A percentile compares a stretch with the other conserved stretches of the same genome.
phyloP scores from a whole-genome alignment of 2,329 filamentous ascomycete genomes.

The Tolypocladium nubicola region DNA sequence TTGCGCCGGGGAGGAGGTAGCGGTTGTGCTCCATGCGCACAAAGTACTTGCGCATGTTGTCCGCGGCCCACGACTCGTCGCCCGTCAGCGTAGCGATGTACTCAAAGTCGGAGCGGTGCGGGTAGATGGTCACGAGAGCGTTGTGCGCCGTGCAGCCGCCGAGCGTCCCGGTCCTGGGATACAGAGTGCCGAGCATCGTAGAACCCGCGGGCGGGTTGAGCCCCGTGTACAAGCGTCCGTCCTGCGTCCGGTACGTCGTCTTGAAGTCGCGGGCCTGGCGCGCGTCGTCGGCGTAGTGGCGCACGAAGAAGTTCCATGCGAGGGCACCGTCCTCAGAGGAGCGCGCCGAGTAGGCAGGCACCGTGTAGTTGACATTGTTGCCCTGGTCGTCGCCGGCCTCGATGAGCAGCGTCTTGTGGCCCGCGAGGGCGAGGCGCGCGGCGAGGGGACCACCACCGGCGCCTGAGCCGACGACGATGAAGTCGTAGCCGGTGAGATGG shows the following conservation, averaged over 20 bases:
- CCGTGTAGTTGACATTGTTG: conserved; percentile 33
- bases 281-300: conserved; percentile 44
- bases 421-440: conserved; percentile 46
- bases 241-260: conserved; percentile 42
- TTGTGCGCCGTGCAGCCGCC: conserved; percentile 49
- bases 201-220: conserved; percentile 26
- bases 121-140: conserved; percentile 47
- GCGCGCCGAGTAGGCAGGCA: conserved; percentile 30
- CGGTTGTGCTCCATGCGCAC: conserved; percentile 43
- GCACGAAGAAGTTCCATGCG: conserved; percentile 54
- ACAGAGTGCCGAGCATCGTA: conserved; percentile 31
- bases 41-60: conserved; percentile 51
- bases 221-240: conserved; percentile 37
- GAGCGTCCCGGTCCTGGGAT: conserved; percentile 34
- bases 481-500: conserved; percentile 30
- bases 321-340: conserved; percentile 45
- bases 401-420: conserved; percentile 48
- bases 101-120: conserved; percentile 49
- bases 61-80: conserved; percentile 45
- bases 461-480: conserved; percentile 52
- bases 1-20: conserved; percentile 23
- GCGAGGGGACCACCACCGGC: conserved; percentile 49
- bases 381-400: conserved; percentile 52
- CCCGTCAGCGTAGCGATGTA: conserved; percentile 47
- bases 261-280: conserved; percentile 47